phyloP scores from a whole-genome alignment of 176 grass and related monocot species.

The Bonia amplexicaulis region DNA sequence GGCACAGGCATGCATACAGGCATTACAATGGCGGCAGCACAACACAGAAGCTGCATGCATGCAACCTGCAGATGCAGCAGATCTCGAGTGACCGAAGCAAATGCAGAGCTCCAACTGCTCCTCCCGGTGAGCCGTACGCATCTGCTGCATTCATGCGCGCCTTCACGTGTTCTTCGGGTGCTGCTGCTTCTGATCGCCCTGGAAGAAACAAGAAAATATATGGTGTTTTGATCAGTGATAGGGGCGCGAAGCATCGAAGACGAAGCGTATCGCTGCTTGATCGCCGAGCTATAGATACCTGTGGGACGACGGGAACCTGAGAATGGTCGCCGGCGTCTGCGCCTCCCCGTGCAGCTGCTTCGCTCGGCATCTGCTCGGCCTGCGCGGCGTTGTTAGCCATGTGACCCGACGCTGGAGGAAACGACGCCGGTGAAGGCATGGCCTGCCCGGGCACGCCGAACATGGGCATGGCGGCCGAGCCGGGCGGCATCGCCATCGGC shows the following conservation, averaged over 20 bases:
- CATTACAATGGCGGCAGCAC: too few species aligned
- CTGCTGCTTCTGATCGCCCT: constrained; percentile 1
- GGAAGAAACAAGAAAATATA: neutral
- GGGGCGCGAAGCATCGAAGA: neutral
- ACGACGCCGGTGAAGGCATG: neutral
- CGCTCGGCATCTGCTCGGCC: neutral
- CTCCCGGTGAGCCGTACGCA: neutral
- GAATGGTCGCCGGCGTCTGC: neutral
- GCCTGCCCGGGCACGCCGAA: neutral
- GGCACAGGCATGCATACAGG: neutral
- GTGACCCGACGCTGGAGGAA: neutral
- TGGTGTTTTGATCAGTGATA: neutral
- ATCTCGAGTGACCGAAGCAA: neutral
- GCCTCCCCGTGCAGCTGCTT: neutral
- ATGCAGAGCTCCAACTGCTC: neutral
- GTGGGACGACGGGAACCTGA: neutral
- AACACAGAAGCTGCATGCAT: neutral
- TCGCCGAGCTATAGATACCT: neutral
- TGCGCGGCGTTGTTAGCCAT: neutral
- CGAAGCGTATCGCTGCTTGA: neutral
- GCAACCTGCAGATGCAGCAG: neutral
- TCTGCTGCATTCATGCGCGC: neutral
- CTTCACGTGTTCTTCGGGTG: neutral
- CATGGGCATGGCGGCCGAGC: neutral
- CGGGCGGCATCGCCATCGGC: constrained; percentile 19